Evolutionary conservation across 352 stramenopile genomes (phyloP), one percentile per base, ranked within the genome.

Genomic region (Globisporangium takayamanum): DNA sequence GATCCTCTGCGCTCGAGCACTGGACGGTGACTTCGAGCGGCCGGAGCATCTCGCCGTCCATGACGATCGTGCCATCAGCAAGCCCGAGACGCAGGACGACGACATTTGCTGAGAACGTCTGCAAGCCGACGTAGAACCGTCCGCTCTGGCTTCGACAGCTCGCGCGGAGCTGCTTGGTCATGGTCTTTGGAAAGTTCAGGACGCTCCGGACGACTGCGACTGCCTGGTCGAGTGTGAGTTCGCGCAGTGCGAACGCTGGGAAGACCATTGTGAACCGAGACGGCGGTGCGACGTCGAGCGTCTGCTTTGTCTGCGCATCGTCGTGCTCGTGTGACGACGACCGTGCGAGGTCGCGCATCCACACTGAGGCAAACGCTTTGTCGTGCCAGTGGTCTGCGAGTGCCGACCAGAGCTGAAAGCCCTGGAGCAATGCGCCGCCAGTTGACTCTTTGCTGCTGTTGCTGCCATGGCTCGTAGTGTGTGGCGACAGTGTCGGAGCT

Each of bases 41-140:
- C 46, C 48, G 62, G 4, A 65, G 46, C 53, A 59, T 45, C 25
- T 65, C 57, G 12, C 64, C 50, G 16, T 72, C 61, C 46, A 69
- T 59, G 30, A 57, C 56, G 18, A 68, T 55, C 12, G 50, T 66
- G 1, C 57, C 47, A 14, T 60, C 50, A 1, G 39, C 49, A 12
- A 60, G 26, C 1, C 54, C 49, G 16, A 80, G 64, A 2, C 69
- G 64, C 33, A 91, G 57, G 0, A 88, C 67, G 20, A 89, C 62
- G 3, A 87, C 49, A 53, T 76, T 85, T 1, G 66, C 69, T 5
- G 69, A 57, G n/a, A 73, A 70, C 5, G 73, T 73, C 58, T 57
- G 61, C 51, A 87, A 57, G 10, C 77, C 65, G 20, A 77, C 53
- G 75, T 76, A 88, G 47, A 85, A 63, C 28, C 78, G 88, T 5